A percentile compares a stretch with the other conserved stretches of the same genome.
phyloP scores from a whole-genome alignment of 306 rosid genomes.

The Vachellia collinsii region DNA sequence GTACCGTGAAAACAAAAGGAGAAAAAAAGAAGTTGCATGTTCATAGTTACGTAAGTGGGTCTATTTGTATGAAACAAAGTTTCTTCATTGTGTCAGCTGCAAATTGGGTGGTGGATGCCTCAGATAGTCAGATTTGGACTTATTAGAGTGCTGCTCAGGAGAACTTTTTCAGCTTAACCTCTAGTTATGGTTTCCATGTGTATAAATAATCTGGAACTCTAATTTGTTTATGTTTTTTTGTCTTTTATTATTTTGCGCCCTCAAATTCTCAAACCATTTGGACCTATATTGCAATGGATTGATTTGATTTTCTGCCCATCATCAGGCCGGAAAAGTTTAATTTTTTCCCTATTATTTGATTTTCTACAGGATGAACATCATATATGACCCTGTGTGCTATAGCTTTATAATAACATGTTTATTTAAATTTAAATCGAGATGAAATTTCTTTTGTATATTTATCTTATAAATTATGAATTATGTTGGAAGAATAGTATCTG shows the following conservation, averaged over 20 bases:
- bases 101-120: background rate
- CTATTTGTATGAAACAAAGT: conserved; percentile 48
- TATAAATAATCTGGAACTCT: conserved; percentile 6
- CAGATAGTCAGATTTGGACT: background rate
- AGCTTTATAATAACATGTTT: too few relatives aligned
- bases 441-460: too few relatives aligned
- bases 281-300: background rate
- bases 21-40: conserved; percentile 48
- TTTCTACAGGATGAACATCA: too few relatives aligned
- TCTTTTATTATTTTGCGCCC: background rate
- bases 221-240: background rate
- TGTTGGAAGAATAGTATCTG: too few relatives aligned
- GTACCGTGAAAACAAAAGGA: conserved; percentile 40
- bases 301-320: background rate
- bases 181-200: background rate
- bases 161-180: background rate
- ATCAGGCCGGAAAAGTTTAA: background rate
- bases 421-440: too few relatives aligned
- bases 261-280: background rate
- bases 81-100: conserved; percentile 42
- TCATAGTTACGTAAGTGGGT: conserved; percentile 57
- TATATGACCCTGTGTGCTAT: too few relatives aligned
- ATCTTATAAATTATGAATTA: too few relatives aligned
- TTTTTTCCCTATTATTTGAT: too few relatives aligned
- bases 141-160: background rate